Percentiles rank a stretch among this genome's conserved stretches.
Conservation (phyloP, 2,329 filamentous ascomycete genomes). For the Didymella lethalis region DNA sequence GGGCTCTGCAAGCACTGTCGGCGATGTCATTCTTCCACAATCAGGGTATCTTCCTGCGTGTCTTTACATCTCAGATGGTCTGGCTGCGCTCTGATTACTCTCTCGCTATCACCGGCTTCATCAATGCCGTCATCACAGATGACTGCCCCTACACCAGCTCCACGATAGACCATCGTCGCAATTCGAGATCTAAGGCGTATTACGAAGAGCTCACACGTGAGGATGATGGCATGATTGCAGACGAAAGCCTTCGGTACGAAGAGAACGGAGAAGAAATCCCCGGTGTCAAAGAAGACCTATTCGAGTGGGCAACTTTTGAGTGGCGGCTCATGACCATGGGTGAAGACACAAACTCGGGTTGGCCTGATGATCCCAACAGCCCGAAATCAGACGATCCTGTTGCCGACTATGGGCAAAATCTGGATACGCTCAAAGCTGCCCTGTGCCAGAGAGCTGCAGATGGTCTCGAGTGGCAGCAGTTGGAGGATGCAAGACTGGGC, state of each 20-base stretch:
- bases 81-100: conserved; percentile 1
- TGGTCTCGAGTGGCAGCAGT: neutral
- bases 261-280: neutral
- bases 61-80: neutral
- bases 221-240: neutral
- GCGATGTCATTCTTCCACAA: neutral
- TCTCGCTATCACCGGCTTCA: neutral
- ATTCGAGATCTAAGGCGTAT: neutral
- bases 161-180: neutral
- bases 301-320: neutral
- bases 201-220: neutral
- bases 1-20: neutral
- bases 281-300: neutral
- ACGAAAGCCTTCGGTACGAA: neutral
- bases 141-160: neutral
- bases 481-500: neutral
- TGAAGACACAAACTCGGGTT: neutral
- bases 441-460: neutral
- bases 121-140: neutral
- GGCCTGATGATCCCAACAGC: neutral
- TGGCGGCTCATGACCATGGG: conserved; percentile 2
- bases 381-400: neutral
- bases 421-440: neutral
- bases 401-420: neutral
- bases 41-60: neutral